Evolutionary conservation across 1,284 basidiomycete genomes (phyloP).

Genomic region (Takashimella tepidaria): DNA sequence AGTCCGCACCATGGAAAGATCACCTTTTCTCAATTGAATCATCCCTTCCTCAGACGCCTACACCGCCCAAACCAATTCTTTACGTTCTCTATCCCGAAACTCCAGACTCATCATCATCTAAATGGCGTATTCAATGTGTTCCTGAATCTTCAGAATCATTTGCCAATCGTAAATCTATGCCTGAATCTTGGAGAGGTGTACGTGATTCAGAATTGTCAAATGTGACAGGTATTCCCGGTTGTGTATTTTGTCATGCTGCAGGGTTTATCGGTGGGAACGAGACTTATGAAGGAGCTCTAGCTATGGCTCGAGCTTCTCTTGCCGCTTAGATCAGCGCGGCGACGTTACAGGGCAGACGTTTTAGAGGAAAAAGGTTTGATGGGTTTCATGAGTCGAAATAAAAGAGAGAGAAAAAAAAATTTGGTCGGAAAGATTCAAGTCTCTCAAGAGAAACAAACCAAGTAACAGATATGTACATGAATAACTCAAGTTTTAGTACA

Average conservation of each 20-base stretch:
- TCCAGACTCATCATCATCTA: slow-evolving; percentile 51
- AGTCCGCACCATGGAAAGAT: slow-evolving; percentile 58
- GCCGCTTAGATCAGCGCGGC: no score
- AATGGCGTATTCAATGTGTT: slow-evolving; percentile 93
- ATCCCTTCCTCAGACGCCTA: slow-evolving; percentile 22
- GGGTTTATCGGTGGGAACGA: slow-evolving; percentile 97
- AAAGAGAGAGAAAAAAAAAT: no score
- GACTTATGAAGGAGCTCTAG: slow-evolving; percentile 79
- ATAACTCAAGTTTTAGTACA: no score
- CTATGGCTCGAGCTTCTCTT: slow-evolving; percentile 58
- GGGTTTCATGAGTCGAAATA: no score
- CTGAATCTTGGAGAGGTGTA: slow-evolving; percentile 88
- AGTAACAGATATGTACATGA: no score
- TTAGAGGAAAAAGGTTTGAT: no score
- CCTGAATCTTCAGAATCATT: slow-evolving; percentile 78
- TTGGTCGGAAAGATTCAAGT: no score
- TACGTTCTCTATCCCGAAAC: slow-evolving; percentile 93
- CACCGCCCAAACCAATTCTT: no score
- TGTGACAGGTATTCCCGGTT: slow-evolving; percentile 69
- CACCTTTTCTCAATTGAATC: slow-evolving; percentile 84
- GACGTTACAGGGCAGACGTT: no score
- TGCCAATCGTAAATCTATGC: slow-evolving; percentile 82
- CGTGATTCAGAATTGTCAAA: slow-evolving; percentile 75
- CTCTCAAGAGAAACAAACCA: no score
- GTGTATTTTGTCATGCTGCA: slow-evolving; percentile 89